Evolutionary conservation across 2,329 filamentous ascomycete genomes (phyloP).

Genomic region (Aspergillus sp.): DNA sequence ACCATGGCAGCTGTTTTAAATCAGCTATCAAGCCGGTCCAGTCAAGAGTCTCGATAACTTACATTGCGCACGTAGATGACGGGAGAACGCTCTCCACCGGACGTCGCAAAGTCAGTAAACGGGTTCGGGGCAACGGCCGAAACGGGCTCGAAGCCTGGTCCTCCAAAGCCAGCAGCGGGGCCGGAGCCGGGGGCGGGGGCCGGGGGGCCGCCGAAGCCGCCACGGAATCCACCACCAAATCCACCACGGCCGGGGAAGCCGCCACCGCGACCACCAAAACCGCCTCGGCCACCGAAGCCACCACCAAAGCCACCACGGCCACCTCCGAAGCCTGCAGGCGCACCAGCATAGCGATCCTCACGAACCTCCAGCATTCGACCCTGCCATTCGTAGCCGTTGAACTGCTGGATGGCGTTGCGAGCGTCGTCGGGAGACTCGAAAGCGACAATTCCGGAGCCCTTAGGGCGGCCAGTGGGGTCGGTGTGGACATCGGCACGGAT

Average conservation of each 20-base stretch:
- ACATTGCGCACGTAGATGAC: constrained; percentile 96
- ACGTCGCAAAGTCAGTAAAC: constrained; percentile 86
- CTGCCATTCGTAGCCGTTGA: constrained; percentile 99
- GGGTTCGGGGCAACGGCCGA: constrained; percentile 62
- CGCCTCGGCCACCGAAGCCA: constrained; percentile 44
- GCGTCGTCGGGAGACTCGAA: constrained; percentile 94
- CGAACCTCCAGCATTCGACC: constrained; percentile 87
- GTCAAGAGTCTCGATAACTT: constrained; percentile 37
- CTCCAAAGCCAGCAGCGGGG: constrained; percentile 44
- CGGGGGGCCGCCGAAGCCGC: constrained; percentile 33
- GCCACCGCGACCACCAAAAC: constrained; percentile 48
- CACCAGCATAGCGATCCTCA: constrained; percentile 83
- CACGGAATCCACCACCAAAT: constrained; percentile 41
- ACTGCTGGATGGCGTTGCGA: constrained; percentile 90
- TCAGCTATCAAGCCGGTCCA: too few relatives aligned
- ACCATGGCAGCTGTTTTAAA: constrained; percentile 74
- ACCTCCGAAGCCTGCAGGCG: constrained; percentile 38
- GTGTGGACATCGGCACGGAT: constrained; percentile 93
- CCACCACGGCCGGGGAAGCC: constrained; percentile 21
- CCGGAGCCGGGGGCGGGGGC: background rate
- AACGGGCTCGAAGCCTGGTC: constrained; percentile 35
- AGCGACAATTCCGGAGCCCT: constrained; percentile 93
- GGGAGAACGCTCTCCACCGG: constrained; percentile 73
- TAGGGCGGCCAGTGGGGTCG: constrained; percentile 83
- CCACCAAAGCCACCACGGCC: constrained; percentile 39